Evolutionary conservation across 1,284 basidiomycete species (phyloP).

Genomic region (Cystobasidiaceae sp.): DNA sequence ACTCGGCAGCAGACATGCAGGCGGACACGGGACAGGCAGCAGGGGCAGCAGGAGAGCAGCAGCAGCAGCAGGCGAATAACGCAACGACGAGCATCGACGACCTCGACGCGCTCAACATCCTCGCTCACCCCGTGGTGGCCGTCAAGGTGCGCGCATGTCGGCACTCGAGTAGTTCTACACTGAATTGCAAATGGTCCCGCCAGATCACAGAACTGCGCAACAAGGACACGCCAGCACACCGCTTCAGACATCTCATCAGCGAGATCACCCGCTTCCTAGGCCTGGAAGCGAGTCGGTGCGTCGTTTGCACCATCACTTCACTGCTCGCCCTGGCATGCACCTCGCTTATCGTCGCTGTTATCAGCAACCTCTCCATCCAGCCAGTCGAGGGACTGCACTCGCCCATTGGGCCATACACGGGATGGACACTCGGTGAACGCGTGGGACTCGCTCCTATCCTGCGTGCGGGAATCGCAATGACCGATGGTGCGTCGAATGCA

Average conservation of each 20-base stretch:
- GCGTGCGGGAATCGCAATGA: slow-evolving; percentile 90
- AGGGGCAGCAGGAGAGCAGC: too few species aligned
- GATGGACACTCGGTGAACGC: slow-evolving; percentile 51
- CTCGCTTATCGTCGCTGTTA: slow-evolving; percentile 4
- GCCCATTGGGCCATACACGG: slow-evolving; percentile 49
- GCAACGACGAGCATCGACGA: slow-evolving; percentile 14
- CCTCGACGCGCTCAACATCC: slow-evolving; percentile 52
- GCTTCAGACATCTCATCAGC: slow-evolving; percentile 72
- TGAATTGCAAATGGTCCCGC: too few species aligned
- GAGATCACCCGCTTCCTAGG: slow-evolving; percentile 67
- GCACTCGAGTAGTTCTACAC: too few species aligned
- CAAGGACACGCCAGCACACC: slow-evolving; percentile 59
- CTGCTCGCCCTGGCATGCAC: background rate
- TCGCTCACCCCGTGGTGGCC: slow-evolving; percentile 60
- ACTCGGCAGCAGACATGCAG: too few species aligned
- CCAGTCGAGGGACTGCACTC: slow-evolving; percentile 33
- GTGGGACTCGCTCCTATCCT: slow-evolving; percentile 86
- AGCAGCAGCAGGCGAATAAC: too few species aligned
- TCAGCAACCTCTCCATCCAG: slow-evolving; percentile 4
- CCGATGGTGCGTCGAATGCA: slow-evolving; percentile 62
- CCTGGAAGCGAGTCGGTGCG: slow-evolving; percentile 62
- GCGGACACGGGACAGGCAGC: too few species aligned
- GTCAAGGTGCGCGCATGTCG: slow-evolving; percentile 3
- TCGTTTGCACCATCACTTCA: too few species aligned
- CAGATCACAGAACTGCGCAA: slow-evolving; percentile 66